These are phyloP conservation scores for Aspergillus sojae DNA, from an alignment of 2,329 filamentous ascomycete species.

Conservation along the genomic window DNA sequence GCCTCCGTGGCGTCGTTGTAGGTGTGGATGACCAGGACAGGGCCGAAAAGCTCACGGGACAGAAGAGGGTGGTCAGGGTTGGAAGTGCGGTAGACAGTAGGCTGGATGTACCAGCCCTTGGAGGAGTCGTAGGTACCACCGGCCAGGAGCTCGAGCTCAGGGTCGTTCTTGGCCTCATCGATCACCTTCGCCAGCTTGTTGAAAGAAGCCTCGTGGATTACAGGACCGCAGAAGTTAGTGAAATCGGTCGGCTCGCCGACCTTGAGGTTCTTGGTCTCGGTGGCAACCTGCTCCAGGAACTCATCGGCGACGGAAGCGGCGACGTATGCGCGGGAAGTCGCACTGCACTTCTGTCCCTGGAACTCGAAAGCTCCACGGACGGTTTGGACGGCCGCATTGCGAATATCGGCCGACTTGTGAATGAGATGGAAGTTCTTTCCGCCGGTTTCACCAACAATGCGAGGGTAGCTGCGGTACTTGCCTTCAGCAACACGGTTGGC, in stretches of 20 bases:
- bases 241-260: conserved; percentile 71
- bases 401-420: conserved; percentile 74
- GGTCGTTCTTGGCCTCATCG: conserved; percentile 75
- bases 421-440: conserved; percentile 93
- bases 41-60: conserved; percentile 79
- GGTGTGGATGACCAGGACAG: conserved; percentile 72
- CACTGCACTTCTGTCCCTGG: conserved; percentile 90
- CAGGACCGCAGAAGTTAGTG: conserved; percentile 81
- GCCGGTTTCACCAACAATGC: conserved; percentile 87
- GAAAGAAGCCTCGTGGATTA: conserved; percentile 82
- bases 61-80: conserved; percentile 76
- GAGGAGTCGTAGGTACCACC: conserved; percentile 78
- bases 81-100: conserved; percentile 76
- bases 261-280: conserved; percentile 71
- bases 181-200: conserved; percentile 77
- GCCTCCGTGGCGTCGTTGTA: conserved; percentile 69
- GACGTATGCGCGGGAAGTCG: conserved; percentile 78
- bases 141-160: conserved; percentile 69
- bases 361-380: conserved; percentile 87
- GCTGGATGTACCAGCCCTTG: conserved; percentile 81
- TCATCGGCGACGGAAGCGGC: conserved; percentile 73
- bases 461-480: conserved; percentile 81
- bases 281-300: conserved; percentile 67
- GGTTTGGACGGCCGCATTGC: conserved; percentile 79
- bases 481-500: conserved; percentile 78